phyloP scores from a whole-genome alignment of 495 filamentous ascomycete genomes.

The Penicillium goetzii region DNA sequence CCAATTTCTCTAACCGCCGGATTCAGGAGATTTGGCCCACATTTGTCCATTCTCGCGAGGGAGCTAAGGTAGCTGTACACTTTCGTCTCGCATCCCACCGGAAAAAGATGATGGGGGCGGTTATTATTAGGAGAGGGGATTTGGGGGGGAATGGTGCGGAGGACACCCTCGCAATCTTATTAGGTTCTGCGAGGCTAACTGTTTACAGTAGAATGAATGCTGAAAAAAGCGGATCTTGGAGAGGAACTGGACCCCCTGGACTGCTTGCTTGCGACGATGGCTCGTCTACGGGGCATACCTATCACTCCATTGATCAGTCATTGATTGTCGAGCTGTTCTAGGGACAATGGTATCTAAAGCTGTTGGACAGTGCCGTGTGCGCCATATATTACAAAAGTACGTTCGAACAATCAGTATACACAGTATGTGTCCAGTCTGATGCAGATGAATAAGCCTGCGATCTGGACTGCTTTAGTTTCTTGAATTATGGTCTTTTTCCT shows the following conservation, averaged over 20 bases:
- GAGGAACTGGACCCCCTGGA: neutral
- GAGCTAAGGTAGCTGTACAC: neutral
- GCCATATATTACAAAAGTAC: neutral
- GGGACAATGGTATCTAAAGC: neutral
- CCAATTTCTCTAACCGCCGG: conserved; percentile 10
- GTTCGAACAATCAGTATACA: neutral
- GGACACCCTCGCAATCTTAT: conserved; percentile 7
- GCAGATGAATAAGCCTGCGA: neutral
- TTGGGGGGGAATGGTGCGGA: neutral
- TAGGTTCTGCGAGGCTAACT: neutral
- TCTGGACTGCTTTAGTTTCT: neutral
- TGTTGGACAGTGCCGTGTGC: neutral
- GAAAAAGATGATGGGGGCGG: neutral
- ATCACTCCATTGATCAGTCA: no score
- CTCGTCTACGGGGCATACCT: no score
- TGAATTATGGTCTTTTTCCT: neutral
- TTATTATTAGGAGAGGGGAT: neutral
- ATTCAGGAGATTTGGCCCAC: conserved; percentile 8
- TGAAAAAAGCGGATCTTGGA: neutral
- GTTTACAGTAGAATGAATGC: neutral
- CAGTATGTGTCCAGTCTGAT: neutral
- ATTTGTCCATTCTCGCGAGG: neutral
- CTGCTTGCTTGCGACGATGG: neutral
- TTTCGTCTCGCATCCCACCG: conserved; percentile 2
- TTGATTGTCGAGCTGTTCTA: neutral